These are phyloP conservation scores for Penicillium robsamsonii DNA, from an alignment of 495 filamentous ascomycete genomes.

Conservation along the genomic window DNA sequence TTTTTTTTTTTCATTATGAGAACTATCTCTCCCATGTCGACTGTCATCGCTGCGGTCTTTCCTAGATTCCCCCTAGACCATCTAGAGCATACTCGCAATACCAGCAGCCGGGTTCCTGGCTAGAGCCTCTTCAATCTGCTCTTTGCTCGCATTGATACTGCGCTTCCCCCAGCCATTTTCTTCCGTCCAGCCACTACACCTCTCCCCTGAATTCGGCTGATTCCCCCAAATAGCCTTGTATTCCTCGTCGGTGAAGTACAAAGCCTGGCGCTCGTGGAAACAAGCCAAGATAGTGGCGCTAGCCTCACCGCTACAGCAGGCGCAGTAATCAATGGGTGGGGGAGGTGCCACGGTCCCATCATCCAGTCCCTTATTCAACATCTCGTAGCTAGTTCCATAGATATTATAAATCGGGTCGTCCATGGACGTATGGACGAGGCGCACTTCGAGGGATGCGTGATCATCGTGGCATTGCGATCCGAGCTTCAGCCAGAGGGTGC, in stretches of 20 bases:
- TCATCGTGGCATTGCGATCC: constrained; percentile 4
- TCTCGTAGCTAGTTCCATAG: background rate
- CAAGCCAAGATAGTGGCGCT: constrained; percentile 8
- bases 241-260: constrained; percentile 9
- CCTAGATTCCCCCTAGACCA: background rate
- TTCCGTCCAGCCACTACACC: background rate
- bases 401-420: constrained; percentile 7
- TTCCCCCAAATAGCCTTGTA: constrained; percentile 10
- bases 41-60: background rate
- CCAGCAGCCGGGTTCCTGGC: background rate
- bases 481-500: constrained; percentile 1
- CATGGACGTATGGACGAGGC: constrained; percentile 7
- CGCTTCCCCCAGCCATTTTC: background rate
- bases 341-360: background rate
- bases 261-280: constrained; percentile 9
- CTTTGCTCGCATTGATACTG: background rate
- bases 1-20: background rate
- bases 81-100: constrained; percentile 3
- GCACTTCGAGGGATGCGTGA: constrained; percentile 11
- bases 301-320: constrained; percentile 15
- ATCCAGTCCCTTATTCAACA: background rate
- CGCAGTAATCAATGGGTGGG: background rate
- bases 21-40: background rate
- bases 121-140: constrained; percentile 17
- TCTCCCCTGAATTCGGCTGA: background rate